These are phyloP conservation scores for Mimosa pudica DNA, from an alignment of 306 rosid genomes.

Conservation along the genomic window DNA sequence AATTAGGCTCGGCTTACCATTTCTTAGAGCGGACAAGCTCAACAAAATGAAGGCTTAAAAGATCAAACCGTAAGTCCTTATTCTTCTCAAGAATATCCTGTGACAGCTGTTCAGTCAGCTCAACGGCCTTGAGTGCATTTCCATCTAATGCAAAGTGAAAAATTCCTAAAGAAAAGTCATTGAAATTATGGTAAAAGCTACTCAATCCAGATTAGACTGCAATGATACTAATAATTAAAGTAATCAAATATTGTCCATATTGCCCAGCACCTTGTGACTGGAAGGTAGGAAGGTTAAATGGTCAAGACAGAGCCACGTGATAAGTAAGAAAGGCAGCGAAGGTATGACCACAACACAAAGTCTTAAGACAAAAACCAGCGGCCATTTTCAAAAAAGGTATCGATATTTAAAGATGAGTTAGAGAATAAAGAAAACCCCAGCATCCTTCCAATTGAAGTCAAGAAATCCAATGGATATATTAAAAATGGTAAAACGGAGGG, in stretches of 20 bases:
- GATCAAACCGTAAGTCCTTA: constrained; percentile 84
- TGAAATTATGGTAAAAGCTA: constrained; percentile 26
- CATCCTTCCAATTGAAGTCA: constrained; percentile 12
- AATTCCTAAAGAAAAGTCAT: constrained; percentile 57
- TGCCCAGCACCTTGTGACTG: constrained; percentile 8
- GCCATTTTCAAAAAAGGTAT: constrained; percentile 4
- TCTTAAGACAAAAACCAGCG: constrained; percentile 22
- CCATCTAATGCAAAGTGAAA: constrained; percentile 70
- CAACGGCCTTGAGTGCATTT: constrained; percentile 81
- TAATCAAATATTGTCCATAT: constrained; percentile 14
- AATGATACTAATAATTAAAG: background rate
- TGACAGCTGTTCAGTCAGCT: constrained; percentile 73
- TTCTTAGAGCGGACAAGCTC: constrained; percentile 75
- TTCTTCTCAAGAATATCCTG: constrained; percentile 68
- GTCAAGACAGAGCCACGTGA: constrained; percentile 10
- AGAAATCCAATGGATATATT: constrained; percentile 17
- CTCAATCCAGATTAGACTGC: constrained; percentile 13
- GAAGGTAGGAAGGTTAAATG: constrained; percentile 9
- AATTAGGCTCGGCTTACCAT: constrained; percentile 60
- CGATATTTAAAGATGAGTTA: constrained; percentile 9
- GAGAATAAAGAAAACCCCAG: background rate
- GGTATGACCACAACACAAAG: constrained; percentile 26
- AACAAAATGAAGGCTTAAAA: constrained; percentile 89
- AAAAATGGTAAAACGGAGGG: constrained; percentile 8
- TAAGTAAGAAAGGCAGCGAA: background rate